Percentiles rank a stretch among this genome's conserved stretches.
Evolutionary conservation across 106 monocot genomes (phyloP).

Genomic region (Allium cepa): DNA sequence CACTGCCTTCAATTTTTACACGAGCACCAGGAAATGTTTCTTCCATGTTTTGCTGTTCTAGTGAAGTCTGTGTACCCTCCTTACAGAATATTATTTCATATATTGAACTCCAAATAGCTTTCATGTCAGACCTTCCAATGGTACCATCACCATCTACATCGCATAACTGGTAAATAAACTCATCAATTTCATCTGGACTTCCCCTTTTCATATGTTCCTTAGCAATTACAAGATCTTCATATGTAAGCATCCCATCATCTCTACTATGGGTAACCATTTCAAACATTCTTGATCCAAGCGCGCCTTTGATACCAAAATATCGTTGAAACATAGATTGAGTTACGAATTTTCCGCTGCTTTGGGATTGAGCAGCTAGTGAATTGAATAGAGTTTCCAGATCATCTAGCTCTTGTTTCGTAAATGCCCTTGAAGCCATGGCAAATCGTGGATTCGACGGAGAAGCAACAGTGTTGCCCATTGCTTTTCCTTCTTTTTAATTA

Average conservation of each 20-base stretch:
- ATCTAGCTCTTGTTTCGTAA: conserved; percentile 62
- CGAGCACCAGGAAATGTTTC: conserved; percentile 50
- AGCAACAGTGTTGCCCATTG: conserved; percentile 74
- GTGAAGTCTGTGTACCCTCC: conserved; percentile 14
- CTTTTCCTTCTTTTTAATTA: not conserved
- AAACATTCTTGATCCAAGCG: conserved; percentile 51
- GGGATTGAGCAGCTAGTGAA: conserved; percentile 70
- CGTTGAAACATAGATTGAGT: conserved; percentile 58
- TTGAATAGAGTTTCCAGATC: conserved; percentile 57
- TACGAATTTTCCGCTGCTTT: conserved; percentile 43
- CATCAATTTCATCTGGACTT: conserved; percentile 66
- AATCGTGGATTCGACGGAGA: conserved; percentile 44
- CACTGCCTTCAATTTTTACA: conserved; percentile 29
- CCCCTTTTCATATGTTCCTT: conserved; percentile 86
- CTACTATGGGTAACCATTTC: conserved; percentile 47
- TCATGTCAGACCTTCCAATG: conserved; percentile 74
- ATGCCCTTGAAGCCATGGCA: conserved; percentile 55
- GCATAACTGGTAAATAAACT: conserved; percentile 67
- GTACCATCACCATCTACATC: conserved; percentile 71
- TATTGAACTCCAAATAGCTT: conserved; percentile 63
- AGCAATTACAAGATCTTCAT: conserved; percentile 75
- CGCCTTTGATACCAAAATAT: conserved; percentile 58
- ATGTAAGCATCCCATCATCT: conserved; percentile 56
- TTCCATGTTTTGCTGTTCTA: conserved; percentile 13
- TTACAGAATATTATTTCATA: conserved; percentile 41